phyloP scores from a whole-genome alignment of 306 rosid species.

The Urtica urens region DNA sequence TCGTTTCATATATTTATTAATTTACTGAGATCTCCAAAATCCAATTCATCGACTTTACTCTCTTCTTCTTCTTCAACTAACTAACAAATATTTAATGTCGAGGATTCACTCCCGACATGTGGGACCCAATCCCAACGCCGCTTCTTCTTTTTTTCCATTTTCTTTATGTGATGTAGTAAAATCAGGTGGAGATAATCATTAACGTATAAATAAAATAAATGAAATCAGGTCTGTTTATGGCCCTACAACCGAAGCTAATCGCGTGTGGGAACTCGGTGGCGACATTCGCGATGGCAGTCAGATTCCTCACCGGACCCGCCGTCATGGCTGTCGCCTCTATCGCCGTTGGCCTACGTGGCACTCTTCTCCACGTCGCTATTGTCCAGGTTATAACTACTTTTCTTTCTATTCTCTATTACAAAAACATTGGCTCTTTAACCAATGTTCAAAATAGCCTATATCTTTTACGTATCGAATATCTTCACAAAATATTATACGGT shows the following conservation, averaged over 20 bases:
- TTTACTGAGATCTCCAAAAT: neutral
- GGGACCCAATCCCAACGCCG: constrained; percentile 34
- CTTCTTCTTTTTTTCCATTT: neutral
- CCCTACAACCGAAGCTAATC: constrained; percentile 90
- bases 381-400: constrained; percentile 62
- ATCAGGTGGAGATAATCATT: too few relatives aligned
- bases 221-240: constrained; percentile 78
- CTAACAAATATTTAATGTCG: constrained; percentile 9
- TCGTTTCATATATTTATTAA: constrained; percentile 1
- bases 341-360: constrained; percentile 86
- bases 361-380: constrained; percentile 79
- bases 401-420: neutral
- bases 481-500: too few relatives aligned
- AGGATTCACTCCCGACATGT: constrained; percentile 64
- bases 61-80: neutral
- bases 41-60: neutral
- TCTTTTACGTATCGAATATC: too few relatives aligned
- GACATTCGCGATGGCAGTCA: constrained; percentile 78
- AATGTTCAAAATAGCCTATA: too few relatives aligned
- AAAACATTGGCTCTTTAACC: neutral
- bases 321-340: constrained; percentile 96
- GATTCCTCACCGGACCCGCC: constrained; percentile 94
- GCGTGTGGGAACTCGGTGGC: constrained; percentile 98
- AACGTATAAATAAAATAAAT: too few relatives aligned
- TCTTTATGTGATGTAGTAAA: neutral